Evolutionary conservation across 495 filamentous ascomycete genomes (phyloP), one percentile per base, ranked within the genome.

Genomic region (Penicillium macrosclerotiorum): DNA sequence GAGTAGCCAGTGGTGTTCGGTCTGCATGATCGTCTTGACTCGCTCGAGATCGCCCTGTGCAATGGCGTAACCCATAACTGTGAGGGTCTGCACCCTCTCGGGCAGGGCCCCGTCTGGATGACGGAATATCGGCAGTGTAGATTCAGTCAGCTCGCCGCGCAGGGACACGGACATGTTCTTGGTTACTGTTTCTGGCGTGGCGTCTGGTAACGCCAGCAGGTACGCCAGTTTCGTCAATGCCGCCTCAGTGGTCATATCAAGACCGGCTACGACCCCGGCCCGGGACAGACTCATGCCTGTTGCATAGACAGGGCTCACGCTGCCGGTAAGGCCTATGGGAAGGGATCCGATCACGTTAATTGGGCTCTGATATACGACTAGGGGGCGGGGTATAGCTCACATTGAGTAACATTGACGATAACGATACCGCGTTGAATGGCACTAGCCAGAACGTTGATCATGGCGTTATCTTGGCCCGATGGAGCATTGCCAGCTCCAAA

Each of bases 401-500:
- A 98, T 68, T 98, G 93, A 25, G 88, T 94, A 29, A 98, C 82
- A 62, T 94, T 96, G 44, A 98, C 88, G 42, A 98, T 85, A 8
- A 95, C 81, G 39, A 91, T 86, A 4, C 90, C 93, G 45, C 87
- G 76, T 45, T 80, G 67, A 30, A 95, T 86, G 9, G 90, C 93
- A 19, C 78, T 75, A 12, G 78, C 76, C 58, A 98, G 79, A 13
- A 94, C 87, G 26, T 83, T 83, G 33, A 87, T 94, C 62, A 98
- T 73, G 35, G 82, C 84, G 18, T 84, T 86, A 63, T 97, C 93
- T 25, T 82, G 81, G 5, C 89, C 89, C 24, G 82, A 83, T 2
- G 93, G 93, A 0, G 92, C 89, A 63, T 96, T 98, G 23, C 93
- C 93, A 50, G 91, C 88, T 23, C 93, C 93, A 65, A 96, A 98